Evolutionary conservation across 495 filamentous ascomycete species (phyloP), one percentile per base, ranked within the genome.

Genomic region (Friedmanniomyces simplex): DNA sequence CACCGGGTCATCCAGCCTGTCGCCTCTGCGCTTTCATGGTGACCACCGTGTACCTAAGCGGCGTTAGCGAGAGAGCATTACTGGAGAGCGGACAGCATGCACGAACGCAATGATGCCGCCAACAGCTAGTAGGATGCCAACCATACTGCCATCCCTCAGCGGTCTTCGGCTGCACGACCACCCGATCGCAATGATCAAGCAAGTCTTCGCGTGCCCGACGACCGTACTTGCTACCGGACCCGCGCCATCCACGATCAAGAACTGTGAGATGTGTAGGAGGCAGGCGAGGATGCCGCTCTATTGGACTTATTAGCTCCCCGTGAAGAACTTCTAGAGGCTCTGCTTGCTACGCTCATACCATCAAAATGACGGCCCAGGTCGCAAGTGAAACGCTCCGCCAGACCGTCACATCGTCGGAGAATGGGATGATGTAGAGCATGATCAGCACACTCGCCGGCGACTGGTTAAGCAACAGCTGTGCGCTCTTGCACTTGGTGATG

Each of bases 391-490:
- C 76, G 28, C 73, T 71, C 10, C 68, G 67, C 68, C 79, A 78
- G 0, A 69, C 71, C 8, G 84, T 82, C 54, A 83, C 77, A 1
- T 74, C 78, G 66, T 89, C 85, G 8, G 79, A 70, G 60, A 84
- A 82, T 0, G 84, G 83, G 50, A 85, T 82, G 16, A 78, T 76
- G 65, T 83, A 84, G 8, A 87, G 69, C 21, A 88, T 73, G 63
- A 87, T 63, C 26, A 82, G 72, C 1, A 78, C 77, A 18, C 82
- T 79, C 12, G 85, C 73, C 20, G 84, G 83, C 0, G 85, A 81
- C 65, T 88, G 84, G 71, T 87, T 88, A 67, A 81, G 77, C 1
- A 89, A 74, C 18, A 89, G 73, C 69, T 89, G 85, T 78, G 86
- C 36, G 45, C 60, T 62, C 32, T 52, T 22, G 24, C 60, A 58